Evolutionary conservation across 2,329 filamentous ascomycete species (phyloP), one percentile per base, ranked within the genome.

Genomic region (Colletotrichum sp.): DNA sequence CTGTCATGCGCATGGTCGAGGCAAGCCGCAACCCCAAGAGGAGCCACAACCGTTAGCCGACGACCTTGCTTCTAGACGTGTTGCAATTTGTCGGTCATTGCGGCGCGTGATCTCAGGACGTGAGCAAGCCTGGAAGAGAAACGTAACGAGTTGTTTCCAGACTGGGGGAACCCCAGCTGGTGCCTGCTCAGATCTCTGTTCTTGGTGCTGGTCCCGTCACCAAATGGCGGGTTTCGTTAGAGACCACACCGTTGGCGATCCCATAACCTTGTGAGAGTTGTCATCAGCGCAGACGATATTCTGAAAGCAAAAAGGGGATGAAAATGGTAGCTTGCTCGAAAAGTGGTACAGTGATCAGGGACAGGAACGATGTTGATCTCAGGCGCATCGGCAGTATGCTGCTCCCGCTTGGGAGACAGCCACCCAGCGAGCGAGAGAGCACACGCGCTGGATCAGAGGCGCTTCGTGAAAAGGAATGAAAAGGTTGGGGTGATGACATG

Each of bases 141-240:
- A 60, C 65, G 28, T 71, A 56, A 66, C 74, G 36, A 76, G 43
- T 52, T 48, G 18, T 21, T 43, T 21, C 38, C 74, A 55, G 15
- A 24, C 69, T 64, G 56, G 48, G 28, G 34, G 30, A 48, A 48
- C n/a, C 7, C 24, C 55, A 62, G 66, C 56, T 21, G 70, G 32
- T 62, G 76, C 78, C 80, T 81, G 81, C 82, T 83, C 82, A 79
- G 82, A 83, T 83, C 77, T 83, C 82, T 83, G 82, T 83, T 83
- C 82, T 83, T 81, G 66, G 66, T 69, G 74, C 71, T 66, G 77
- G 75, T 76, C 79, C 30, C 73, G 64, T 71, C 79, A 78, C 78
- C 76, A 70, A 55, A 65, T 36, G 73, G 52, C 62, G 73, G 65
- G 70, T 72, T 76, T 72, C 32, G 52, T 65, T 10, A 62, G 60